phyloP scores from a whole-genome alignment of 2,329 filamentous ascomycete genomes.

The Trichoderma brevicompactum region DNA sequence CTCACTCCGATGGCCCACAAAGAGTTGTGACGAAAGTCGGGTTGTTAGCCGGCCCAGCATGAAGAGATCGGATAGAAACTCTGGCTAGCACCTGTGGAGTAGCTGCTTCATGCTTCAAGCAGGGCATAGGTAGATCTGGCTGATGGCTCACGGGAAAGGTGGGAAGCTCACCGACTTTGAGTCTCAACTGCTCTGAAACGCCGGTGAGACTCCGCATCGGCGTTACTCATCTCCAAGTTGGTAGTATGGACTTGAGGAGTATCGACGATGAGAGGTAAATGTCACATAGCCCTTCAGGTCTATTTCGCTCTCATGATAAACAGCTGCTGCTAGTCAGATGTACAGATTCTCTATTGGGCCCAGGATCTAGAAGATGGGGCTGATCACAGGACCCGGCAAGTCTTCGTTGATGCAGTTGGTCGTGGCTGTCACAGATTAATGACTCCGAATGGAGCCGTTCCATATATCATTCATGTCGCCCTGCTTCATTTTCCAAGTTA shows the following conservation, averaged over 20 bases:
- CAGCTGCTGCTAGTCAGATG: no score
- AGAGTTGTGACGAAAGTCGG: slow-evolving; percentile 4
- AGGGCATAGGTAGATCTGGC: not conserved
- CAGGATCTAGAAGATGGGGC: no score
- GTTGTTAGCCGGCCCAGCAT: slow-evolving; percentile 15
- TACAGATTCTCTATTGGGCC: no score
- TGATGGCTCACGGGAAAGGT: not conserved
- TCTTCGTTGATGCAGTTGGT: no score
- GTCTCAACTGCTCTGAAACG: not conserved
- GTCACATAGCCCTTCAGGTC: not conserved
- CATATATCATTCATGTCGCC: no score
- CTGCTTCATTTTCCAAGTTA: not conserved
- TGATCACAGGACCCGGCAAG: no score
- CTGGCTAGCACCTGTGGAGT: not conserved
- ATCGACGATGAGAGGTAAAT: not conserved
- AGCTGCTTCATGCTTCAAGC: not conserved
- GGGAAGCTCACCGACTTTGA: slow-evolving; percentile 1
- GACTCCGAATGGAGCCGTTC: not conserved
- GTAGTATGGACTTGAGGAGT: not conserved
- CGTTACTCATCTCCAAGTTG: not conserved
- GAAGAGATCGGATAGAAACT: slow-evolving; percentile 15
- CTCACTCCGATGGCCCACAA: slow-evolving; percentile 3
- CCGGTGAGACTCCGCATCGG: not conserved
- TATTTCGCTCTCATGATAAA: no score
- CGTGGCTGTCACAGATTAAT: not conserved